Percentiles rank a stretch among this genome's conserved stretches.
Conservation (phyloP, 1,284 basidiomycete species). For the Pyrrhoderma noxium region DNA sequence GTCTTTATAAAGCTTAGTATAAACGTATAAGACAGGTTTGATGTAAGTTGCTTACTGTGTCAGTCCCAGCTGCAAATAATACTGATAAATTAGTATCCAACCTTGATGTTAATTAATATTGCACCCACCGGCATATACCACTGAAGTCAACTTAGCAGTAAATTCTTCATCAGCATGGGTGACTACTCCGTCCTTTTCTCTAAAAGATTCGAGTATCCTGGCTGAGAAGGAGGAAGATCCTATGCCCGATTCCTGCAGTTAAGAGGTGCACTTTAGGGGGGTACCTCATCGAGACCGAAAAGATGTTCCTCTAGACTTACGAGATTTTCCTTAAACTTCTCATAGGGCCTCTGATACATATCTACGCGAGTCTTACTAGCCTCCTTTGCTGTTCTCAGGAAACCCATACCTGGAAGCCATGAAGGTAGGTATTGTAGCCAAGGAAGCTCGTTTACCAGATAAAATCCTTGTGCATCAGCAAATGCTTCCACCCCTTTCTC, state of each 20-base stretch:
- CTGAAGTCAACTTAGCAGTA: neutral
- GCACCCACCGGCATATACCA: constrained; percentile 6
- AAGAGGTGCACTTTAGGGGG: neutral
- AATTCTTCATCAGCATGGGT: constrained; percentile 2
- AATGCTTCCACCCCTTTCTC: constrained; percentile 11
- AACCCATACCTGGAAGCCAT: constrained; percentile 22
- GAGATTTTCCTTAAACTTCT: constrained; percentile 8
- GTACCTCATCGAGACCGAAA: too few species aligned
- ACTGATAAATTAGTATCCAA: too few species aligned
- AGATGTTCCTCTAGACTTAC: too few species aligned
- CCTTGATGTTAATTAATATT: neutral
- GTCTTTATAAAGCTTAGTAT: neutral
- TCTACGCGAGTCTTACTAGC: constrained; percentile 29
- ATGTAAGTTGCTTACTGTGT: constrained; percentile 14
- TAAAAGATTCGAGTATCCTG: neutral
- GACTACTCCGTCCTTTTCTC: neutral
- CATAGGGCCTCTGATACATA: constrained; percentile 4
- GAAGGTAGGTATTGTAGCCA: constrained; percentile 9
- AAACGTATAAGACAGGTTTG: neutral
- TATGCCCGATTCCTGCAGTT: neutral
- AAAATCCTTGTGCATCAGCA: constrained; percentile 4
- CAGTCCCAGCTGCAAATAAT: constrained; percentile 14
- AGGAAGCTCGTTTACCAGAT: constrained; percentile 9
- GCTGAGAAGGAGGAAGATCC: neutral
- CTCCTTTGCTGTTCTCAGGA: constrained; percentile 44